phyloP scores from a whole-genome alignment of 148 eudicot species.

The Vaccinium myrtillus region DNA sequence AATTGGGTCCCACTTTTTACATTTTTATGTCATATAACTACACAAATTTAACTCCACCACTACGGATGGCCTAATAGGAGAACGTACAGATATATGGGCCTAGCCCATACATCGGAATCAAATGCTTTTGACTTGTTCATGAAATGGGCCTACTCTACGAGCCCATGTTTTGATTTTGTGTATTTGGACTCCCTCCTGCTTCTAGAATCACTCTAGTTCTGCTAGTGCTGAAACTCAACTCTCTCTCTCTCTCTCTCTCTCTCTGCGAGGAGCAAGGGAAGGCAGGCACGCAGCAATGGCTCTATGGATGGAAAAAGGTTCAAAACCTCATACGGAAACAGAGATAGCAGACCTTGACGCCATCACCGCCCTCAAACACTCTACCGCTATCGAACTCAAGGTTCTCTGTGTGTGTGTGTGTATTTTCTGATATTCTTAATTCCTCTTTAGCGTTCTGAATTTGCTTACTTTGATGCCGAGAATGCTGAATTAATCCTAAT shows the following conservation, averaged over 20 bases:
- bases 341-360: conserved; percentile 70
- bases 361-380: conserved; percentile 67
- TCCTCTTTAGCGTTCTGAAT: not conserved
- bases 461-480: not conserved
- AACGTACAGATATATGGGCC: too few species aligned
- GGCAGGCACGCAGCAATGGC: conserved; percentile 44
- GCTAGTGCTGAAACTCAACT: not conserved
- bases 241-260: not conserved
- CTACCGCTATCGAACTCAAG: conserved; percentile 85
- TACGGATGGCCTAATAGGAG: too few species aligned
- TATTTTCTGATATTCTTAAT: not conserved
- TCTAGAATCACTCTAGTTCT: not conserved
- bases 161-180: not conserved
- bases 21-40: too few species aligned
- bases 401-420: conserved; percentile 22
- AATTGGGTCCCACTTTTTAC: too few species aligned
- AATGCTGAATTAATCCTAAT: not conserved
- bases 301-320: conserved; percentile 62
- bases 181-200: not conserved
- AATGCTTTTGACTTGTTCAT: not conserved
- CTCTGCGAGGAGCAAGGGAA: not conserved
- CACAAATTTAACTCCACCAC: too few species aligned
- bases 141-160: not conserved
- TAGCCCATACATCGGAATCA: not conserved
- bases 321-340: conserved; percentile 60